Percentiles rank a stretch among this genome's conserved stretches.
Evolutionary conservation across 208 protist species (phyloP).

Genomic region (Leishmania major): DNA sequence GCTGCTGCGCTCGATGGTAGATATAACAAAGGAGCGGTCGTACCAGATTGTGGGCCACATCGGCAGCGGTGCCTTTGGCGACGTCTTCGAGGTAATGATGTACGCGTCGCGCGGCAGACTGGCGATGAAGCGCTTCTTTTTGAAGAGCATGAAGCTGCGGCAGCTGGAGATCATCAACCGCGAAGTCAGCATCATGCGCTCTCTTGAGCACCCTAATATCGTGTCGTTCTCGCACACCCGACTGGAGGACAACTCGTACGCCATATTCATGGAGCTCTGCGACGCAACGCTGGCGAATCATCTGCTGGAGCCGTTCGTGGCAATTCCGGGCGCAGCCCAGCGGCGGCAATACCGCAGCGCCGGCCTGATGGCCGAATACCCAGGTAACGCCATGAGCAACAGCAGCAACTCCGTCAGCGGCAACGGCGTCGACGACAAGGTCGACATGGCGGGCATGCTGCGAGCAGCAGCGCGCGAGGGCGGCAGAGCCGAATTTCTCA

Average conservation of each 20-base stretch:
- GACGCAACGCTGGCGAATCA: conserved; percentile 52
- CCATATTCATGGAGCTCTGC: conserved; percentile 88
- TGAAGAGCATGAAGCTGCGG: conserved; percentile 55
- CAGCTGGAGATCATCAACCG: conserved; percentile 69
- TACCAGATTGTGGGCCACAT: conserved; percentile 71
- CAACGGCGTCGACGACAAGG: conserved; percentile 9
- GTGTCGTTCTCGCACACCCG: conserved; percentile 74
- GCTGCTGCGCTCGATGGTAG: conserved; percentile 54
- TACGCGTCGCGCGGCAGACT: conserved; percentile 68
- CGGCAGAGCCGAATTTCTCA: neutral
- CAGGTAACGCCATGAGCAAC: conserved; percentile 15
- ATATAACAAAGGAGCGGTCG: conserved; percentile 42
- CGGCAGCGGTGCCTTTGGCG: conserved; percentile 73
- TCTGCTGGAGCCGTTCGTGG: conserved; percentile 31
- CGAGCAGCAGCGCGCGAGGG: neutral
- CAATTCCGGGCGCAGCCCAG: conserved; percentile 12
- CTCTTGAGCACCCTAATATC: conserved; percentile 78
- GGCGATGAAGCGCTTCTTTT: conserved; percentile 83
- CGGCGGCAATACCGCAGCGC: conserved; percentile 13
- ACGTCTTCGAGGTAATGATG: conserved; percentile 80
- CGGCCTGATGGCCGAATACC: neutral
- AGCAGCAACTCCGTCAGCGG: conserved; percentile 11
- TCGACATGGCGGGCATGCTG: neutral
- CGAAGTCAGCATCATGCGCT: conserved; percentile 78
- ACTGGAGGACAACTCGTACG: conserved; percentile 65